A percentile compares a stretch with the other conserved stretches of the same genome.
Conservation (phyloP, 768 basidiomycete species). For the Kwoniella newhampshirensis region DNA sequence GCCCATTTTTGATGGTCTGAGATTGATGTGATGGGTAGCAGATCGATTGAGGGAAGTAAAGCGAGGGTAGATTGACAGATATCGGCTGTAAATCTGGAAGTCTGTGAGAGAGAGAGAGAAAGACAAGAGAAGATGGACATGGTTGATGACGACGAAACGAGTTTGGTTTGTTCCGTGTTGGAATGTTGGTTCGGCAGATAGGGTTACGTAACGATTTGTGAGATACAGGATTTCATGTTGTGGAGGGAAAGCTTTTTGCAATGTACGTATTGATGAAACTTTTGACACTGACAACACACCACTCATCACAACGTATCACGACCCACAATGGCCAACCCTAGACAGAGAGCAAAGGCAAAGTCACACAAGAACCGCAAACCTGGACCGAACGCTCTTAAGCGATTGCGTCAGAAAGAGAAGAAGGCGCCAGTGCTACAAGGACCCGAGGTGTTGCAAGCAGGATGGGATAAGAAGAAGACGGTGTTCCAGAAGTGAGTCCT, state of each 20-base stretch:
- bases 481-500: conserved; percentile 91
- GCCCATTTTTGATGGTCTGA: conserved; percentile 46
- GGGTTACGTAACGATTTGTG: neutral
- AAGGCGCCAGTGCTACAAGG: conserved; percentile 75
- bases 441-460: conserved; percentile 74
- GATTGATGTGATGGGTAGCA: too few relatives aligned
- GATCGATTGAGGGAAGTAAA: too few relatives aligned
- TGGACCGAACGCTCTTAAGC: conserved; percentile 58
- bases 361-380: conserved; percentile 76
- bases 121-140: too few relatives aligned
- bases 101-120: too few relatives aligned
- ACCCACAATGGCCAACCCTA: conserved; percentile 79
- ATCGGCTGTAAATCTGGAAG: too few relatives aligned
- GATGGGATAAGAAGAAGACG: conserved; percentile 85
- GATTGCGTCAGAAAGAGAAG: conserved; percentile 68
- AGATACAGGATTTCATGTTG: neutral
- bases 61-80: too few relatives aligned
- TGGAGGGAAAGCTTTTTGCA: neutral
- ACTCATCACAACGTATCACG: neutral
- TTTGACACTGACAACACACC: neutral
- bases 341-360: conserved; percentile 81
- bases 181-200: neutral
- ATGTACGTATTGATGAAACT: neutral
- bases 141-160: too few relatives aligned
- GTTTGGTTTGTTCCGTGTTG: neutral